A percentile compares a stretch with the other conserved stretches of the same genome.
Evolutionary conservation across 2,329 filamentous ascomycete species (phyloP).

Genomic region (Alternaria metachromatica): DNA sequence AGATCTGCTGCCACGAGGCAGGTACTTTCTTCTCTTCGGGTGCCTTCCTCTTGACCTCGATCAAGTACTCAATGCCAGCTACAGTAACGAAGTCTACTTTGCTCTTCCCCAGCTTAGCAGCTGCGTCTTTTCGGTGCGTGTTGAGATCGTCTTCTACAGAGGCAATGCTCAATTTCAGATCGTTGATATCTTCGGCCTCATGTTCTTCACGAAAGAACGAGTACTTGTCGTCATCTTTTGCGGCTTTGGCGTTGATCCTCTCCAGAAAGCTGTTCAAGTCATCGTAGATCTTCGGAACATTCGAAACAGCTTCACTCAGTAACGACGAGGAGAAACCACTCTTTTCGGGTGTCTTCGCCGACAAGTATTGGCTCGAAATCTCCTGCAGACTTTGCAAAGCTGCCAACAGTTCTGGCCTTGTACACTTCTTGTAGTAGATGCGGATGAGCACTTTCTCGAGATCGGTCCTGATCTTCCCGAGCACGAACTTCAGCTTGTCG

Average conservation of each 20-base stretch:
- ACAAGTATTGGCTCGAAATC: constrained; percentile 77
- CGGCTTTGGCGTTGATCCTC: constrained; percentile 83
- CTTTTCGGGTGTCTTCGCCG: constrained; percentile 69
- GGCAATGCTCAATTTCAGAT: constrained; percentile 92
- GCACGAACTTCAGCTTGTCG: constrained; percentile 75
- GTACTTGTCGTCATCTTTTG: constrained; percentile 89
- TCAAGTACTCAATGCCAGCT: constrained; percentile 89
- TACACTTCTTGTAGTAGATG: constrained; percentile 97
- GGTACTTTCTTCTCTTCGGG: constrained; percentile 81
- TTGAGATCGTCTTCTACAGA: constrained; percentile 88
- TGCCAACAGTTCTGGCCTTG: constrained; percentile 82
- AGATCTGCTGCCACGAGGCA: constrained; percentile 93
- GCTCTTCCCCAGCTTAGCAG: constrained; percentile 72
- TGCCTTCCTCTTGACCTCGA: constrained; percentile 81
- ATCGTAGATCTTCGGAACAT: constrained; percentile 77
- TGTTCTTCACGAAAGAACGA: constrained; percentile 86
- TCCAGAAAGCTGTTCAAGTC: constrained; percentile 78
- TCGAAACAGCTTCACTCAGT: constrained; percentile 73
- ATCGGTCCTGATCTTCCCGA: constrained; percentile 76
- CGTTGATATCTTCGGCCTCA: constrained; percentile 86
- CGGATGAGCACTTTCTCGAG: constrained; percentile 92
- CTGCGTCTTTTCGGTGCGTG: constrained; percentile 74
- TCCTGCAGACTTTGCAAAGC: constrained; percentile 85
- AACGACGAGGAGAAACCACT: constrained; percentile 75
- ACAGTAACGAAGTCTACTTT: constrained; percentile 82